Percentiles rank a stretch among this genome's conserved stretches.
These are phyloP conservation scores for Alternaria conjuncta DNA, from an alignment of 2,329 filamentous ascomycete species.

Conservation along the genomic window DNA sequence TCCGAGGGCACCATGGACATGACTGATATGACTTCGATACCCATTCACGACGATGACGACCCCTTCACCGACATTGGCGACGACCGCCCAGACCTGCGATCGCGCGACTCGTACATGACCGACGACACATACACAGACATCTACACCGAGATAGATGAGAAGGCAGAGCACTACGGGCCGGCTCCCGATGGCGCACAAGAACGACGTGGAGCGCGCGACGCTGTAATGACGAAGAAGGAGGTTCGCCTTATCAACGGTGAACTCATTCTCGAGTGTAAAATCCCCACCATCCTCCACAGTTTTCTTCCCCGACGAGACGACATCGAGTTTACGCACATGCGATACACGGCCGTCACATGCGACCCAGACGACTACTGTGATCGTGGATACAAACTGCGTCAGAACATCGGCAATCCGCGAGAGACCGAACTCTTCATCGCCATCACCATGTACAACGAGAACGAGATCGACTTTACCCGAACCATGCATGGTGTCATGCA, in stretches of 20 bases:
- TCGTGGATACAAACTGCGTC: conserved; percentile 88
- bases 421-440: conserved; percentile 97
- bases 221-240: conserved; percentile 90
- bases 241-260: conserved; percentile 97
- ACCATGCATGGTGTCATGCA: conserved; percentile 99
- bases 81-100: conserved; percentile 64
- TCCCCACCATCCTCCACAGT: conserved; percentile 96
- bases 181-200: conserved; percentile 87
- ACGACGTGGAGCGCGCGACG: conserved; percentile 82
- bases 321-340: conserved; percentile 97
- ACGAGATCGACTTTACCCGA: conserved; percentile 93
- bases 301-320: conserved; percentile 93
- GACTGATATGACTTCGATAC: conserved; percentile 76
- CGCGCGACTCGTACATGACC: conserved; percentile 68
- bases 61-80: conserved; percentile 72
- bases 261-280: conserved; percentile 97
- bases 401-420: conserved; percentile 84
- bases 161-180: conserved; percentile 82
- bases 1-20: conserved; percentile 61
- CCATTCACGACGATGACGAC: conserved; percentile 67
- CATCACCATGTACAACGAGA: conserved; percentile 99
- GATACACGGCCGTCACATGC: conserved; percentile 97
- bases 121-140: conserved; percentile 65
- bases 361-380: conserved; percentile 93
- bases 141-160: conserved; percentile 56